Evolutionary conservation across 2,329 filamentous ascomycete genomes (phyloP), one percentile per base, ranked within the genome.

Genomic region (Emergomyces orientalis): DNA sequence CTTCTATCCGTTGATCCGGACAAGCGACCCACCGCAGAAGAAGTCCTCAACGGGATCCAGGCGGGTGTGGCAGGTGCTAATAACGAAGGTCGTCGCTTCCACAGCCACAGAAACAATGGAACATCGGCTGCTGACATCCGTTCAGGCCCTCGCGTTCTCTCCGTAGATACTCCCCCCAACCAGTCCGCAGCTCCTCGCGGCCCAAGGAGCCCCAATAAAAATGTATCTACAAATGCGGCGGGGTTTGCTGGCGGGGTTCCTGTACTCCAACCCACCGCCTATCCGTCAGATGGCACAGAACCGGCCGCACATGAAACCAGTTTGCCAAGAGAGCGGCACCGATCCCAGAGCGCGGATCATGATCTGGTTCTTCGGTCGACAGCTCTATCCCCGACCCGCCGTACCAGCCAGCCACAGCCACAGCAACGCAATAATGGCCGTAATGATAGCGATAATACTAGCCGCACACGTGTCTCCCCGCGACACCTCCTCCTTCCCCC

Each of bases 1-100:
- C 80, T 99, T 5, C 82, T 99, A 6, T 87, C 91, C 0, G 79
- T 95, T 14, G 82, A 92, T 64, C 90, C 93, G 0, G 78, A 80
- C 1, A 85, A 91, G 62, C 82, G 94, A 7, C 94, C 94, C 0
- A 90, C 86, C 54, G 92, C 94, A 0, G 89, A 86, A 55, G 92
- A 97, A 63, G 93, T 99, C 1, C 75, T 97, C 47, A 81, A 82
- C 11, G 89, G 86, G 1, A 90, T 96, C 75, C 87, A 88, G 68
- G 86, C 84, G 45, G 59, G 64, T 45, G 65, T 39, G 19, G 39
- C 57, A 30, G 60, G 63, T 30, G 41, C 55, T 49, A 74, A 79
- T 17, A 77, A 84, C 75, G 67, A 82, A 32, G 76, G 72, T 69
- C 67, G 80, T 74, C 69, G 74, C 68, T 68, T 75, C 68, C 70